Base-by-base conservation (phyloP, 2,329 filamentous ascomycete genomes). In the Trichophyton simii region DNA sequence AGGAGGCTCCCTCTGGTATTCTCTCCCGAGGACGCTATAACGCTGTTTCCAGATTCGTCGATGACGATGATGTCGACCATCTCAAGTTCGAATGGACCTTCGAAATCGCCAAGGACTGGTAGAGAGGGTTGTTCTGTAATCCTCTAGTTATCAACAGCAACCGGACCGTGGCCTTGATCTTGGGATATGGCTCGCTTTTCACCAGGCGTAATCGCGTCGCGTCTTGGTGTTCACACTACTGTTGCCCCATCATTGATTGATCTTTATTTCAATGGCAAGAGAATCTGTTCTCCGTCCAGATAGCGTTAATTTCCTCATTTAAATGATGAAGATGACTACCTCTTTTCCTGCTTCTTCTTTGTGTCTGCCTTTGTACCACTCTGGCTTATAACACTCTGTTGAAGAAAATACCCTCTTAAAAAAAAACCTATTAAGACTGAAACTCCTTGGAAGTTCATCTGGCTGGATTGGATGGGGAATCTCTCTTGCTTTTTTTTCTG, bases 61-160 rank as follows among this genome's bases (percentile, higher is more conserved):
- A 99, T 73, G 94, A 99, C 71, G 94, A 99, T 78, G 87, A 94
- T 75, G 86, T 90, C 76, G 86, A 83, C 66, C 91, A 99, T 76
- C 81, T 99, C 65, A 82, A 87, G 73, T 99, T 99, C 75, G 88
- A 95, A 70, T 99, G 94, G 94, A 85, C 87, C 64, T 97, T 99
- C 71, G 88, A 96, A 72, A 96, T 99, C 74, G 83, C 87, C 77
- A 99, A 97, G 83, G 89, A 96, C 73, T 97, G 94, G 94, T 74
- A 72, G 65, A 54, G 11, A 7, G 52, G 3, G 25, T 15, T 15
- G 8, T 15, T 9, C 25, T 22, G 20, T 25, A 28, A 48, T 8
- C n/a, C 44, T 22, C 18, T 25, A 22, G 18, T 4, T 20, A 20
- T 11, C 44, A 9, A 20, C n/a, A 11, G 44, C 20, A 25, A 5